These are phyloP conservation scores for Modicella reniformis DNA, from an alignment of 371 early-diverging fungal genomes.

Conservation along the genomic window DNA sequence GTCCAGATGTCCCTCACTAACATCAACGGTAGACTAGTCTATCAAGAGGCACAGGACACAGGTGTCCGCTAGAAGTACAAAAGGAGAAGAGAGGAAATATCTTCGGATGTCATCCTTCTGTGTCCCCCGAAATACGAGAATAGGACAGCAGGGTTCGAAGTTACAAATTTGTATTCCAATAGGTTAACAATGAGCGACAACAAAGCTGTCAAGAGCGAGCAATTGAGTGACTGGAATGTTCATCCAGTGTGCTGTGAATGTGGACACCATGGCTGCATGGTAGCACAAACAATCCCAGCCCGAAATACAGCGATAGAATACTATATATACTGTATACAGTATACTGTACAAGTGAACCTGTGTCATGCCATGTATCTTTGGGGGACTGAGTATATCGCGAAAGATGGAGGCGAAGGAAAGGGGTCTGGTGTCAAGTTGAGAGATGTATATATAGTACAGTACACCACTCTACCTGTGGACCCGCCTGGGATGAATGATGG, in stretches of 20 bases:
- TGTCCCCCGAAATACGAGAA: neutral
- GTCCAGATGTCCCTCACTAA: too few species aligned
- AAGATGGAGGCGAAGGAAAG: neutral
- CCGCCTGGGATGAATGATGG: neutral
- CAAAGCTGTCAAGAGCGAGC: neutral
- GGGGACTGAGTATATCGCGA: neutral
- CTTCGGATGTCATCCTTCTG: neutral
- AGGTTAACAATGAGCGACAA: neutral
- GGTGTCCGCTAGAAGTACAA: too few species aligned
- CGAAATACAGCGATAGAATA: too few species aligned
- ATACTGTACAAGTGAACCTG: too few species aligned
- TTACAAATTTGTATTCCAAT: neutral
- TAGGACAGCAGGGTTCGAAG: too few species aligned
- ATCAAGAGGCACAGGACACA: too few species aligned
- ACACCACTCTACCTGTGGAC: too few species aligned
- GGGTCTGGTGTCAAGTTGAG: neutral
- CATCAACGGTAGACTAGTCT: too few species aligned
- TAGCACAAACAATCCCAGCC: neutral
- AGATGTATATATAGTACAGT: too few species aligned
- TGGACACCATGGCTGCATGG: neutral
- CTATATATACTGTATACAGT: neutral
- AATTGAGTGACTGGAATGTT: neutral
- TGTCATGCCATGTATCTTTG: too few species aligned
- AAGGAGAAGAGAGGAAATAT: neutral
- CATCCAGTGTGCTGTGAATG: too few species aligned